phyloP scores from a whole-genome alignment of 768 basidiomycete species.

The Phlebiopsis gigantea region DNA sequence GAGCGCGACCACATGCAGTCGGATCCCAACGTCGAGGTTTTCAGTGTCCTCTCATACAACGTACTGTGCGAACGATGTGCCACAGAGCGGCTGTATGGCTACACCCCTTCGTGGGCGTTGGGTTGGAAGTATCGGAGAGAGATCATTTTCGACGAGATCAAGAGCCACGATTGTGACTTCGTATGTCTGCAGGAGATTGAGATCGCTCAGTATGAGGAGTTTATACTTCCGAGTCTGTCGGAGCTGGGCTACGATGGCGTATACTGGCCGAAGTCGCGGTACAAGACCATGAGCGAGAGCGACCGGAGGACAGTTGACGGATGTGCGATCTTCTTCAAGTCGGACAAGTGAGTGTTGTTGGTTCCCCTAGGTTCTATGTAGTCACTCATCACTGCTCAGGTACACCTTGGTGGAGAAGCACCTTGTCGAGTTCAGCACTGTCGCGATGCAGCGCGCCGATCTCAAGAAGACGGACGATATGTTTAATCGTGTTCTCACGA shows the following conservation, averaged over 20 bases:
- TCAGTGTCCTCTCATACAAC: slow-evolving; percentile 86
- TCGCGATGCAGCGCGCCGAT: slow-evolving; percentile 89
- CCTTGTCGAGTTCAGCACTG: slow-evolving; percentile 86
- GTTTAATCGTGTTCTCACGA: slow-evolving; percentile 96
- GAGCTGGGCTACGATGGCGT: slow-evolving; percentile 85
- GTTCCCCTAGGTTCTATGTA: neutral
- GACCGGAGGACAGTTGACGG: slow-evolving; percentile 92
- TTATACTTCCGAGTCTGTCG: slow-evolving; percentile 69
- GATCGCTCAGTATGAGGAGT: slow-evolving; percentile 87
- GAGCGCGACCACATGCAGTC: slow-evolving; percentile 54
- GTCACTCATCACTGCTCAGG: slow-evolving; percentile 34
- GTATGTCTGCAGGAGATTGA: slow-evolving; percentile 96
- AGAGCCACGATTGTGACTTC: slow-evolving; percentile 79
- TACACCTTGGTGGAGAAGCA: slow-evolving; percentile 93
- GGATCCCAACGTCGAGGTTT: slow-evolving; percentile 70
- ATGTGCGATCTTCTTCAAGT: slow-evolving; percentile 94
- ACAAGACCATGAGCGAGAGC: slow-evolving; percentile 85
- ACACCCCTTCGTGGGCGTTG: slow-evolving; percentile 95
- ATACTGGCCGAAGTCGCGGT: slow-evolving; percentile 88
- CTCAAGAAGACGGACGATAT: slow-evolving; percentile 98
- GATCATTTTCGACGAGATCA: slow-evolving; percentile 78
- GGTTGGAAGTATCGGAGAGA: slow-evolving; percentile 94
- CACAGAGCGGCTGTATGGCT: slow-evolving; percentile 85
- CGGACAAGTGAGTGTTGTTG: slow-evolving; percentile 59
- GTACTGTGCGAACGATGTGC: slow-evolving; percentile 91